These are phyloP conservation scores for Anisodus acutangulus DNA, from an alignment of 257 asterid genomes.

Conservation along the genomic window DNA sequence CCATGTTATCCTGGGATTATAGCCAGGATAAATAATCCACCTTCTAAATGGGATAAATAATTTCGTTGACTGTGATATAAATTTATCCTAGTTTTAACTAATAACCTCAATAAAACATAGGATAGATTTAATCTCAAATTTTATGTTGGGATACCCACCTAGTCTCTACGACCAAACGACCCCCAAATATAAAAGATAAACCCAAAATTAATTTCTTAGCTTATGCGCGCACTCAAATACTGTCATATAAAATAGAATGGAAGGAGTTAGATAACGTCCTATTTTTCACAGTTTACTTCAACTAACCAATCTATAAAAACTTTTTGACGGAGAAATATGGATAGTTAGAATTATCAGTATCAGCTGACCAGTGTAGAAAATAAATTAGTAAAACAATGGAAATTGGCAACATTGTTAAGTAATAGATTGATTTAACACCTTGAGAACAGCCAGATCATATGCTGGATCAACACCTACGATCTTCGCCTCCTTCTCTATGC, in stretches of 20 bases:
- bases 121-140: too few relatives aligned
- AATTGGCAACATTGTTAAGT: background rate
- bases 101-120: too few relatives aligned
- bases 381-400: background rate
- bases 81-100: too few relatives aligned
- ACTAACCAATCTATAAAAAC: background rate
- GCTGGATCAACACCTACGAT: slow-evolving; percentile 82
- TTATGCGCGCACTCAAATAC: background rate
- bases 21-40: too few relatives aligned
- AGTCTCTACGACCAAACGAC: too few relatives aligned
- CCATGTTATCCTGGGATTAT: too few relatives aligned
- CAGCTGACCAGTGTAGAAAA: too few relatives aligned
- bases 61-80: too few relatives aligned
- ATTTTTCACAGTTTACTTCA: background rate
- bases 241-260: background rate
- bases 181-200: too few relatives aligned
- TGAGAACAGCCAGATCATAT: slow-evolving; percentile 79
- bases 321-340: background rate
- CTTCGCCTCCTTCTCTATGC: slow-evolving; percentile 52
- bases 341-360: background rate
- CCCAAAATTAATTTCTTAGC: too few relatives aligned
- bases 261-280: background rate
- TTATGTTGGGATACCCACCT: too few relatives aligned
- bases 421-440: slow-evolving; percentile 49
- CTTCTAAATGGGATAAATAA: too few relatives aligned